Percentiles rank a stretch among this genome's conserved stretches.
Conservation (phyloP, 2,329 filamentous ascomycete genomes). For the Rachicladosporium sp. region DNA sequence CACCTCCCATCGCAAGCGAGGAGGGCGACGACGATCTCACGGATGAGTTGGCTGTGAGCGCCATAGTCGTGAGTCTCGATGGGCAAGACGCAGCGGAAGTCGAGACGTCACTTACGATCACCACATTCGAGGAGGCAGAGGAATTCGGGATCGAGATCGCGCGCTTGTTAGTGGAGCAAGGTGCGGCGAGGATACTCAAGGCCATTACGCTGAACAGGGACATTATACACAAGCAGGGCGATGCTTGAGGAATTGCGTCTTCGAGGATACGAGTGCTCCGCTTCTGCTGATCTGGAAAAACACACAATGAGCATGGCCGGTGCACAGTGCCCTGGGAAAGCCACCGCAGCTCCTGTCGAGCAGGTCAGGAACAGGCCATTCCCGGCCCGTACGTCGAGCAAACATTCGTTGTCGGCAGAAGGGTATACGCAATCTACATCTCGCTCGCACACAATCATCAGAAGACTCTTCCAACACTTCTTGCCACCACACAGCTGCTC, state of each 20-base stretch:
- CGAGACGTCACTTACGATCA: conserved; percentile 50
- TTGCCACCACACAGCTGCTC: background rate
- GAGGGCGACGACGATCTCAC: conserved; percentile 21
- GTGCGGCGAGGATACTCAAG: conserved; percentile 74
- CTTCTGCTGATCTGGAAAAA: too few species aligned
- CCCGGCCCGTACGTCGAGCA: too few species aligned
- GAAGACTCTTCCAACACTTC: too few species aligned
- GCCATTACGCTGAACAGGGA: conserved; percentile 45
- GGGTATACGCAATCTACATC: too few species aligned
- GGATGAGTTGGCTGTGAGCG: conserved; percentile 55
- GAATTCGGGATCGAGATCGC: conserved; percentile 66
- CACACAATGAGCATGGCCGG: too few species aligned
- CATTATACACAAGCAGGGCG: conserved; percentile 23
- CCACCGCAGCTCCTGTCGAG: too few species aligned
- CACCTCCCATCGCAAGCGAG: conserved; percentile 20
- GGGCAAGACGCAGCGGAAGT: conserved; percentile 64
- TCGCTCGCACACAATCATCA: too few species aligned
- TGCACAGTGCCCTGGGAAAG: too few species aligned
- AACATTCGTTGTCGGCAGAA: too few species aligned
- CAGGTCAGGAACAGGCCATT: too few species aligned
- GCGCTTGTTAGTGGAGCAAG: conserved; percentile 57
- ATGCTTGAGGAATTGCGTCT: conserved; percentile 12
- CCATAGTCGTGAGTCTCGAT: conserved; percentile 73
- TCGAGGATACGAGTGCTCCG: too few species aligned
- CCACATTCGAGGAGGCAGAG: conserved; percentile 57